These are phyloP conservation scores for Perkinsus olseni DNA, from an alignment of 169 alveolate species.

Conservation along the genomic window DNA sequence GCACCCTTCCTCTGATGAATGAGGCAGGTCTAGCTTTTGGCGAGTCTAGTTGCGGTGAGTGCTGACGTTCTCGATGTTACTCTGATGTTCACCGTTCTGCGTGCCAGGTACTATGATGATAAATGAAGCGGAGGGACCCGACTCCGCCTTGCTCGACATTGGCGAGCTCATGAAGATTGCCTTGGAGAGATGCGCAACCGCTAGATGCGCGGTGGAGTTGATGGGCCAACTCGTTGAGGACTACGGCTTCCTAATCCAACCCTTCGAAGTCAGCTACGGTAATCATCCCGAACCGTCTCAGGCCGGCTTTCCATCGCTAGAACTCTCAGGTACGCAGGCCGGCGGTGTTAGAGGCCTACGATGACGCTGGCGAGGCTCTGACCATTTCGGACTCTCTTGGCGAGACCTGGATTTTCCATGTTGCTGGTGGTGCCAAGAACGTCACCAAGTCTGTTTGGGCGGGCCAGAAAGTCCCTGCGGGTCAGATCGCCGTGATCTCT, in stretches of 20 bases:
- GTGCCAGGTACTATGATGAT: neutral
- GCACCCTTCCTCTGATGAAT: conserved; percentile 6
- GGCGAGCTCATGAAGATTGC: conserved; percentile 9
- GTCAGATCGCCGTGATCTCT: conserved; percentile 5
- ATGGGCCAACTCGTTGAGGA: conserved; percentile 3
- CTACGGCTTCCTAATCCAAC: neutral
- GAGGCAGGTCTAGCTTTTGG: neutral
- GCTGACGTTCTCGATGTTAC: no score
- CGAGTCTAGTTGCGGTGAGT: neutral
- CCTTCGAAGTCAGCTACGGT: neutral
- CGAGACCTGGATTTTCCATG: conserved; percentile 13
- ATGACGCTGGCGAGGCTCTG: conserved; percentile 13
- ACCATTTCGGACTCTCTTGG: conserved; percentile 4
- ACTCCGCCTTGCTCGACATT: conserved; percentile 4
- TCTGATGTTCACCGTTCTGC: no score
- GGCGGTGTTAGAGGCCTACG: neutral
- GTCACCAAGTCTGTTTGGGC: conserved; percentile 16
- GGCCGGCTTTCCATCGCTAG: neutral
- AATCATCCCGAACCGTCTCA: no score
- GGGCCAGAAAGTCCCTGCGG: neutral
- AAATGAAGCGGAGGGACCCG: neutral
- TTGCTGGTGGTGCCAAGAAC: neutral
- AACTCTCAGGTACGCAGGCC: neutral
- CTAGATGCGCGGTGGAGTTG: neutral
- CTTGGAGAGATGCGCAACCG: conserved; percentile 10